Base-by-base conservation (phyloP, 78 protist species). In the Ministeria vibrans region DNA sequence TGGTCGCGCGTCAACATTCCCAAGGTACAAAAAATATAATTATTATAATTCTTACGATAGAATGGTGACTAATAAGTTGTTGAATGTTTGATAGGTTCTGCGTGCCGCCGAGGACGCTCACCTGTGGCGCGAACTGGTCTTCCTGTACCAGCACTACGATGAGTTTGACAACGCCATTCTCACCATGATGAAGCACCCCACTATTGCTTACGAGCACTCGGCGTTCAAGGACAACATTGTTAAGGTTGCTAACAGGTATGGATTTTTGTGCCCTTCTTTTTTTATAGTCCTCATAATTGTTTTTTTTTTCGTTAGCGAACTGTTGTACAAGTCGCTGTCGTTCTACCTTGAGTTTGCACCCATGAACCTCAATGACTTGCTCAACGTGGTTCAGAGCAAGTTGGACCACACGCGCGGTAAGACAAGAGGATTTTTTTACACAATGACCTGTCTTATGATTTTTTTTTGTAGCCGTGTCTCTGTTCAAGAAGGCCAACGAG, bases 161-260 rank as follows among this genome's bases (percentile, higher is more conserved):
- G 99, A 99, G 88, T 95, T 68, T 59, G 99, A 98, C 92, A 86
- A 88, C 80, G 99, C 99, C 45, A 83, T 83, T n/a, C 51, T 43
- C 62, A 70, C 88, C 34, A 97, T 98, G 98, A 89, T 99, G 81
- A 83, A 88, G 49, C 99, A 98, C 90, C 77, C 98, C 6, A 83
- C 85, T 23, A 96, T 88, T 46, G 95, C 99, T 18, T 99, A 92
- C 94, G 91, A 92, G 76, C 98, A 95, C 90, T 79, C 44, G 41
- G 34, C 71, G 79, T 96, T 99, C 90, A 94, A 92, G 88, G 98
- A 94, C 53, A 75, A 88, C 55, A 32, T 98, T 53, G 44, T 78
- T 81, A 91, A 96, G 87, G 92, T 90, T 18, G 85, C 91, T 90
- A 93, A 91, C 91, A n/a, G n/a, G n/a, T n/a, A n/a, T n/a, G n/a